Base-by-base conservation (phyloP, 768 basidiomycete species). In the Leccinum obscurum region DNA sequence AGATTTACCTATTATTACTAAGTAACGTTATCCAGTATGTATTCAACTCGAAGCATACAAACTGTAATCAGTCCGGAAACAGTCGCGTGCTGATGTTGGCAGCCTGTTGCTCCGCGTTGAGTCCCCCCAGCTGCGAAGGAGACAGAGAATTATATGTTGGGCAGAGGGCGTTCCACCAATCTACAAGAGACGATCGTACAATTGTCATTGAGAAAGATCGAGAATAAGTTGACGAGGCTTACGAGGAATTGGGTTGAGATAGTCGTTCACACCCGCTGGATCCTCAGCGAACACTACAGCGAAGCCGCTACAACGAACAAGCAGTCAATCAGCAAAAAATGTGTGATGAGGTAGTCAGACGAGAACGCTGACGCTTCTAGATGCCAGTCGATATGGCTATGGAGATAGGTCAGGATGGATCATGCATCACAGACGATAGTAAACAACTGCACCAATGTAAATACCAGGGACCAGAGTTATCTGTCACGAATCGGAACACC, bases 381-480 rank as follows among this genome's bases (percentile, higher is more conserved):
- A 49, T 72, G 72, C 72, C 71, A 72, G 28, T 73, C 72, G 8
- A 72, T 68, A 24, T 72, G 71, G 44, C 72, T 72, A n/a, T 41
- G 39, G 9, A 41, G 2, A 39, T 64, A 41, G 7, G 59, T 17
- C 32, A 2, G 20, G 20, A 14, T n/a, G 22, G 11, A 24, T 49
- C 20, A 4, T 17, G 17, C 3, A 17, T 3, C 17, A 14, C 7
- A 9, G 20, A 5, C 3, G 14, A 49, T 11, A 24, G 6, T 48
- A 20, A 22, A 48, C 7, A 2, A 24, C 3, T 13, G 49, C 57
- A 72, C 72, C 72, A 81, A 58, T 81, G 80, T 46, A 49, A 3
- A 15, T 13, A 49, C 48, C 48, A 49, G 4, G 48, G 48, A 7
- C 48, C 48, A 7, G 48, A 24, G 14, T 49, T 49, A 15, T 49